Evolutionary conservation across 2,329 filamentous ascomycete species (phyloP).

Genomic region (Colletotrichum gloeosporioides): DNA sequence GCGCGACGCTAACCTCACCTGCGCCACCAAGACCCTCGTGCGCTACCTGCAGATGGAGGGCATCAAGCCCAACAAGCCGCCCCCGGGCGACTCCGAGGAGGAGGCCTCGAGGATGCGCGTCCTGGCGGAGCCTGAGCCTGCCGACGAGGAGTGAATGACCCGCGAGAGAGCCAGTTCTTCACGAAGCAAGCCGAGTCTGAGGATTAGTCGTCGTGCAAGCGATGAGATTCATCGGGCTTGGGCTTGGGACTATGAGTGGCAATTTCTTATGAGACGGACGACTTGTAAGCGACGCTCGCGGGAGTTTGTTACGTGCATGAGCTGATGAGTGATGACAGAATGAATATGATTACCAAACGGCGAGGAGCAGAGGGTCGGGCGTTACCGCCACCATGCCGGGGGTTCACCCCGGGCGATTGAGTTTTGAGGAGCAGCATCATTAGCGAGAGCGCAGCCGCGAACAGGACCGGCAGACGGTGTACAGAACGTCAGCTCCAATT

Average conservation of each 20-base stretch:
- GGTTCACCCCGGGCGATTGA: background rate
- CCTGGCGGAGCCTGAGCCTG: constrained; percentile 1
- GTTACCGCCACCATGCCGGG: background rate
- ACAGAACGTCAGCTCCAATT: background rate
- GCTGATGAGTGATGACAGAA: background rate
- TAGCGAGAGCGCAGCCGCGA: background rate
- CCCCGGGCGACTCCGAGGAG: constrained; percentile 19
- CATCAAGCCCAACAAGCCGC: constrained; percentile 20
- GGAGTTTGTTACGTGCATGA: background rate
- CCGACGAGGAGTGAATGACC: background rate
- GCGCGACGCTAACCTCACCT: constrained; percentile 13
- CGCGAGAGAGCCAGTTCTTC: background rate
- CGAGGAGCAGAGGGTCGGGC: background rate
- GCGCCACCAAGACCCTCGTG: constrained; percentile 18
- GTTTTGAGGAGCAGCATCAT: background rate
- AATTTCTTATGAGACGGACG: background rate
- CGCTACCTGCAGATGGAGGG: constrained; percentile 21
- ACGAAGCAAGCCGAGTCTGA: background rate
- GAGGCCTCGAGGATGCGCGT: constrained; percentile 15
- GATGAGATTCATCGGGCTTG: background rate
- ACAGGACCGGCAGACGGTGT: background rate
- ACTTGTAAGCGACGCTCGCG: background rate
- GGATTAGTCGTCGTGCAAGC: background rate
- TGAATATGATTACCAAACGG: background rate
- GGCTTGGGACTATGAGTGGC: background rate